Evolutionary conservation across 345 rosid species (phyloP), one percentile per base, ranked within the genome.

Genomic region (Luvunga scandens): DNA sequence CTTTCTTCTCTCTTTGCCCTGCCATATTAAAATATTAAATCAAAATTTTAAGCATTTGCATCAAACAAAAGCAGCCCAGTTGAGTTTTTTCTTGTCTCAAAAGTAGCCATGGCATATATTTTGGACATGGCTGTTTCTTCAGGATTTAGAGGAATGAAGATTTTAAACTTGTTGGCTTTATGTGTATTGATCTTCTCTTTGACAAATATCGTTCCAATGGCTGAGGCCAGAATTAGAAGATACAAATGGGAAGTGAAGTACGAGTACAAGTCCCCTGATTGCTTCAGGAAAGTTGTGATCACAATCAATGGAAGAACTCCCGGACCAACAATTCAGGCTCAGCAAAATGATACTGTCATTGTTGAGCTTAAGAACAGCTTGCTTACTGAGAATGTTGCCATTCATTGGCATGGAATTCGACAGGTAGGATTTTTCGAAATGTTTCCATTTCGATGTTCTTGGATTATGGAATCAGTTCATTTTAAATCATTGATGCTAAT

Each of bases 391-490:
- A 92, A 91, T 39, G 69, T 85, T 0, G 87, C 94, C 4, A 86
- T 93, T 53, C 97, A 89, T 48, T 93, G 98, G 97, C 98, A 94
- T 64, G 94, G 97, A 36, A 94, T 94, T 34, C 80, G 92, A n/a
- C 92, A 92, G 86, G 93, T 53, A 53, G 19, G 57, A 45, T 53
- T 4, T 50, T 16, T 50, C 5, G 5, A 50, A 50, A 50, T 50
- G 21, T 50, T 50, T 18, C 56, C 57, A 53, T 1, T 53, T 53
- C 22, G 22, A 18, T 0, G 8, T 53, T 53, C 5, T 53, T 53
- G 57, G 21, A 53, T 5, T 53, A 53, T 53, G n/a, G 57, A 53
- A 1, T 53, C 57, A 33, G 48, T 19, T 16, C 7, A 38, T 34
- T 18, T 66, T 21, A 24, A 66, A 64, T 64, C 22, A 7, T 64